Base-by-base conservation (phyloP, 2,329 filamentous ascomycete genomes). In the Boeremia lycopersici region DNA sequence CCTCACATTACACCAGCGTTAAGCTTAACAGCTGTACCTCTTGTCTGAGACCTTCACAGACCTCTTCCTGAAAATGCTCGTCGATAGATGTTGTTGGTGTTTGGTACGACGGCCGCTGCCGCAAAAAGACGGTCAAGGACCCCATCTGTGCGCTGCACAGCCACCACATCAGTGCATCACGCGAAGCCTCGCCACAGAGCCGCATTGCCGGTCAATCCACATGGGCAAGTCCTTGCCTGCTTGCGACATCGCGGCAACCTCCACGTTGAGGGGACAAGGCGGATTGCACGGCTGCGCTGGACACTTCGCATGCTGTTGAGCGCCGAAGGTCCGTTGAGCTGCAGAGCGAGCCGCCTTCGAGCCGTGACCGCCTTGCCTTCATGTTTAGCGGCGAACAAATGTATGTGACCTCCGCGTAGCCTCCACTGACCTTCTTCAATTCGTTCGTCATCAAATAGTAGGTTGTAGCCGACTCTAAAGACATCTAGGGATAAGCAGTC, bases 181-280 rank as follows among this genome's bases (percentile, higher is more conserved):
- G 35, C 33, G 46, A 43, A 53, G 34, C 19, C 30, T 43, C 49
- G 30, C 30, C 30, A 36, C 28, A 49, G 52, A 55, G 46, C 52
- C 52, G 46, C 52, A 49, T 46, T 49, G 46, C 52, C 52, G 52
- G 52, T 55, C 52, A 55, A 39, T 42, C 35, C 41, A 41, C 30
- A 23, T 6, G 6, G 52, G 40, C 46, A 46, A 33, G 35, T 38
- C 41, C 30, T 42, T 17, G 30, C 46, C 12, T 36, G 46, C 40
- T 46, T 36, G 33, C 38, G 28, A 7, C 7, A 28, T 35, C n/a
- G 15, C 15, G 2, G 28, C 31, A 7, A 17, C 25, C 29, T 38
- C 34, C 4, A 6, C 15, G 15, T 13, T 28, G 19, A 47, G n/a
- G 34, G 11, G 45, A 43, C 41, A 34, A 55, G 52, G 42, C 52